Evolutionary conservation across 2,329 filamentous ascomycete species (phyloP), one percentile per base, ranked within the genome.

Genomic region (Claviceps sp.): DNA sequence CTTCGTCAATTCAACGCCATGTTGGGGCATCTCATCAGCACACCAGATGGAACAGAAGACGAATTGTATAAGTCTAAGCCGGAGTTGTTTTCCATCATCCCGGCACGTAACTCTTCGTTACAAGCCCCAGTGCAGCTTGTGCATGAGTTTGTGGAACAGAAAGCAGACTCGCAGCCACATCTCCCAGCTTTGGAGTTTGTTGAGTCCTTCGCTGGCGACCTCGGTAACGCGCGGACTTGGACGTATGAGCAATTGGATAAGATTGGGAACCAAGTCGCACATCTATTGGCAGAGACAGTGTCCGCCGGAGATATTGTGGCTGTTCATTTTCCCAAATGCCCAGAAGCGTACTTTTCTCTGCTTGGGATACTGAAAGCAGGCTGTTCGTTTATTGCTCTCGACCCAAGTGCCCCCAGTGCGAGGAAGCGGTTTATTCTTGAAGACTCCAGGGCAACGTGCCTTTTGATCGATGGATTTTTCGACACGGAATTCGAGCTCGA

Each of bases 291-390:
- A 1, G 58, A 64, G 0, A 65, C 72, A 20, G 75, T 79, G 0
- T 55, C 63, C 0, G 70, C 77, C 0, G 84, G 86, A 70, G 64
- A 62, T 26, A 79, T 90, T 4, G 72, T 95, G 22, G 87, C 81
- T 0, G 75, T 91, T 8, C 89, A 85, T 61, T 94, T 94, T 60
- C 81, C 89, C 52, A 95, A 95, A 62, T 90, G 84, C 55, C 83
- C 89, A 0, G 85, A 91, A 61, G 89, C 88, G 0, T 90, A 87
- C 40, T 87, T 93, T 59, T 78, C 84, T 0, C 89, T 94, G 41
- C 70, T 94, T 1, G 89, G 88, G 1, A 83, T 93, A 51, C 69
- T 94, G 36, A 95, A 95, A 63, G 80, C 85, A 5, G 89, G 89
- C 0, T 90, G 85, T 62, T 79, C 84, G 1, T 94, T 90, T 64